These are phyloP conservation scores for Penicillium coffeae DNA, from an alignment of 495 filamentous ascomycete genomes.

Conservation along the genomic window DNA sequence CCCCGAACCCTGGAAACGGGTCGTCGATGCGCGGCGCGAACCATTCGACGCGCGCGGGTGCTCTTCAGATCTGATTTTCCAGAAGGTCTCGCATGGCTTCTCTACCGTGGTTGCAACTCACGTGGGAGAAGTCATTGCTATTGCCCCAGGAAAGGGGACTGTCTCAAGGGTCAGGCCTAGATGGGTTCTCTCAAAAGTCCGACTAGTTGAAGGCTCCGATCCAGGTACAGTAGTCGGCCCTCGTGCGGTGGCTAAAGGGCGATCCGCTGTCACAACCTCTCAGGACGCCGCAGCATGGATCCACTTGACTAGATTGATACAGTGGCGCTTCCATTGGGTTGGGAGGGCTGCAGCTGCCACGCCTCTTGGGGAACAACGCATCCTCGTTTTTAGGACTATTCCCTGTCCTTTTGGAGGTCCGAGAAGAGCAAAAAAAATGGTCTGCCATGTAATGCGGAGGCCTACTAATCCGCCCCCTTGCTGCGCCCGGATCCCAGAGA, in stretches of 20 bases:
- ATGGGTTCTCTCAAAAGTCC: background rate
- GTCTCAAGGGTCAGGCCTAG: background rate
- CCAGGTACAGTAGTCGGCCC: slow-evolving; percentile 25
- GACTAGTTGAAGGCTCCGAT: slow-evolving; percentile 9
- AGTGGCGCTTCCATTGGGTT: slow-evolving; percentile 24
- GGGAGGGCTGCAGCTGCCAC: slow-evolving; percentile 35
- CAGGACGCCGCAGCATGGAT: slow-evolving; percentile 25
- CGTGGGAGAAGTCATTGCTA: too few relatives aligned
- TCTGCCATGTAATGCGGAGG: too few relatives aligned
- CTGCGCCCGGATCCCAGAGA: background rate
- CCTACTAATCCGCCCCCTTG: background rate
- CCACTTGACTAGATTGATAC: slow-evolving; percentile 25
- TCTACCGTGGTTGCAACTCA: background rate
- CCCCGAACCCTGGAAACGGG: slow-evolving; percentile 10
- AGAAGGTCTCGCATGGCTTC: background rate
- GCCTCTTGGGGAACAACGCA: slow-evolving; percentile 36
- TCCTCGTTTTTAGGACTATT: slow-evolving; percentile 9
- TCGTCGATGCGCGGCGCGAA: slow-evolving; percentile 7
- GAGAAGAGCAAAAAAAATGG: background rate
- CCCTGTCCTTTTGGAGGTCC: slow-evolving; percentile 11
- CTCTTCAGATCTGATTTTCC: background rate
- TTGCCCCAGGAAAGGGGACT: too few relatives aligned
- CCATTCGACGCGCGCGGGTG: slow-evolving; percentile 8
- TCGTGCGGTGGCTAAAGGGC: slow-evolving; percentile 29
- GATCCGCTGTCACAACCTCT: slow-evolving; percentile 42